phyloP scores from a whole-genome alignment of 495 filamentous ascomycete species.

The Penicillium goetzii region DNA sequence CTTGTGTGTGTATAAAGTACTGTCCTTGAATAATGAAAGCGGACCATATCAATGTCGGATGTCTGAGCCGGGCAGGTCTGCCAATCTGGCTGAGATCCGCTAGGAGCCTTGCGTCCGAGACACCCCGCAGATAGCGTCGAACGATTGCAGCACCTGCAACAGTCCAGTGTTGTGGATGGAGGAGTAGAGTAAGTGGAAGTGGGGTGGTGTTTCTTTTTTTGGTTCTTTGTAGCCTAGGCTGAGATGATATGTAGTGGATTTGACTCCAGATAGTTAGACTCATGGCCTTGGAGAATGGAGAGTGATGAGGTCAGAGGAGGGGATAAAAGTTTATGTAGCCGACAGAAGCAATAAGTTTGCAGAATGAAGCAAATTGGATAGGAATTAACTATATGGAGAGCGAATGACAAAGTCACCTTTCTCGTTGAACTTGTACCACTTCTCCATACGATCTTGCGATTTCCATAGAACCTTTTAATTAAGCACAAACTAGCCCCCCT shows the following conservation, averaged over 20 bases:
- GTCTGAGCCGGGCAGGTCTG: slow-evolving; percentile 11
- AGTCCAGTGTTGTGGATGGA: slow-evolving; percentile 9
- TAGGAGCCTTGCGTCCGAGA: slow-evolving; percentile 27
- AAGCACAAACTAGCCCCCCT: background rate
- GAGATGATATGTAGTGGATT: too few relatives aligned
- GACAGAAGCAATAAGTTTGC: background rate
- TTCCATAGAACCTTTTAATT: background rate
- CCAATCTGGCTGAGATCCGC: slow-evolving; percentile 25
- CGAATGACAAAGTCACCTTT: background rate
- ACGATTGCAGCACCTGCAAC: slow-evolving; percentile 23
- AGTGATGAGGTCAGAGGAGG: slow-evolving; percentile 13
- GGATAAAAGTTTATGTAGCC: background rate
- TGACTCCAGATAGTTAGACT: background rate
- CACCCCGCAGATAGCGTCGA: slow-evolving; percentile 23
- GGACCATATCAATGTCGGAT: slow-evolving; percentile 22
- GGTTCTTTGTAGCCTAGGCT: background rate
- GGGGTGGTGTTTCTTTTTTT: slow-evolving; percentile 17
- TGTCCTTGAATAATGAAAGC: slow-evolving; percentile 13
- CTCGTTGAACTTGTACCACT: background rate
- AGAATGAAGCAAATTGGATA: background rate
- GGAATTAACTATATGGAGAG: background rate
- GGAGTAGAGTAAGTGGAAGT: slow-evolving; percentile 1
- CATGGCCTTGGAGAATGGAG: background rate
- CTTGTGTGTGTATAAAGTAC: background rate
- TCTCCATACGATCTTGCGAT: background rate